Evolutionary conservation across 73 alveolate species (phyloP), one percentile per base, ranked within the genome.

Genomic region (Halteria grandinella): DNA sequence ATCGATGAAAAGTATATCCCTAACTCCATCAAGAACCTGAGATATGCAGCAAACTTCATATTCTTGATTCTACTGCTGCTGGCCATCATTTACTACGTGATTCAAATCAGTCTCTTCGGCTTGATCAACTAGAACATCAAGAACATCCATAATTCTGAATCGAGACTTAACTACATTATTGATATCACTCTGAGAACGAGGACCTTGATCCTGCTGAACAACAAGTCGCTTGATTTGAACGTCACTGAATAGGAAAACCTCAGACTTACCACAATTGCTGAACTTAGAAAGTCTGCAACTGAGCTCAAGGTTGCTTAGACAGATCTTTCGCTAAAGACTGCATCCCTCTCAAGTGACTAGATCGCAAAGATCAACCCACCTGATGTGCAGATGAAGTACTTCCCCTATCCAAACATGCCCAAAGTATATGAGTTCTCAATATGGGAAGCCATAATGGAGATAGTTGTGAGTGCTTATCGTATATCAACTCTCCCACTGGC

Each of bases 1-100:
- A 75, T 75, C 44, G 87, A 75, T 59, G 87, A 75, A 47, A 75
- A 75, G 28, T 75, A 45, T 43, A 58, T 75, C 1, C 87, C 87
- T 1, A 25, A 39, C 18, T 58, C 79, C 0, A 75, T 75, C 7
- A 55, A 48, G n/a, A 36, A 73, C 62, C 45, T 73, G 40, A 51
- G 51, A 37, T 37, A 25, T 20, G 85, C 71, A 25, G 85, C 85
- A 7, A 47, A 73, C 52, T 55, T 73, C 47, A 37, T 73, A 17
- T 73, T 73, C 40, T 0, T 49, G 12, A 34, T 73, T 6, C 75
- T 73, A 7, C 8, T 58, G 41, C 25, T 31, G 18, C 62, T 73
- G 37, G 29, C 85, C 7, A 40, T 74, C n/a, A 62, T 31, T 11
- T 73, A 47, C 31, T 53, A 34, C 27, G 45, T 49, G 32, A 55